Evolutionary conservation across 1,139 yeast genomes (phyloP), one percentile per base, ranked within the genome.

Genomic region (Magnusiomyces sp.): DNA sequence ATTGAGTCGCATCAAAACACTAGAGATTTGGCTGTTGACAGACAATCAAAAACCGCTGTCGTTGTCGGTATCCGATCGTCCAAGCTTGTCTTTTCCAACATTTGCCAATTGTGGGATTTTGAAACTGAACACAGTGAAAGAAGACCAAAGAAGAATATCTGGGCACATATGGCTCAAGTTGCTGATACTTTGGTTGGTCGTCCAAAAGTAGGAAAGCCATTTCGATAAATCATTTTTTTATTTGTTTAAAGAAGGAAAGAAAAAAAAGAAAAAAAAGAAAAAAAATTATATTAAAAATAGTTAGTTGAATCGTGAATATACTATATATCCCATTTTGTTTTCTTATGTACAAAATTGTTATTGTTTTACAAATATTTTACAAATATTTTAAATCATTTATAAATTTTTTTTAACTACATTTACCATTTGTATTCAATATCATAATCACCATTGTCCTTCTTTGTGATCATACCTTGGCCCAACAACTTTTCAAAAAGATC

Each of bases 111-210:
- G 59, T 89, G 84, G 70, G 95, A 88, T 64, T 81, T 73, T 61
- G 97, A 92, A 67, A 88, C 98, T 17, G 88, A 85, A 59, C 68
- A 84, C 48, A 73, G 71, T 29, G 79, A 72, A 66, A 83, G 98
- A 73, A 83, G 92, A 79, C 96, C 97, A 57, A 89, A 86, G 73
- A 73, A 75, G 56, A 83, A 89, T 45, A 88, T 85, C 68, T 92
- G 98, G 98, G 72, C 75, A 50, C 73, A 72, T 43, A 71, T 83
- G 52, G 77, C 95, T 63, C 82, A 80, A 48, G 77, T 85, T 62
- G 87, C 95, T 52, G 95, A 89, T 70, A 82, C 81, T 66, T 74
- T 90, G 65, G 95, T 84, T 43, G 95, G 95, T 47, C 78, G 96
- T 33, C 68, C 69, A 3, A 55, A 53, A 31, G 51, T 53, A 19